phyloP scores from a whole-genome alignment of 2,329 filamentous ascomycete species.

The Aspergillus neoniger region DNA sequence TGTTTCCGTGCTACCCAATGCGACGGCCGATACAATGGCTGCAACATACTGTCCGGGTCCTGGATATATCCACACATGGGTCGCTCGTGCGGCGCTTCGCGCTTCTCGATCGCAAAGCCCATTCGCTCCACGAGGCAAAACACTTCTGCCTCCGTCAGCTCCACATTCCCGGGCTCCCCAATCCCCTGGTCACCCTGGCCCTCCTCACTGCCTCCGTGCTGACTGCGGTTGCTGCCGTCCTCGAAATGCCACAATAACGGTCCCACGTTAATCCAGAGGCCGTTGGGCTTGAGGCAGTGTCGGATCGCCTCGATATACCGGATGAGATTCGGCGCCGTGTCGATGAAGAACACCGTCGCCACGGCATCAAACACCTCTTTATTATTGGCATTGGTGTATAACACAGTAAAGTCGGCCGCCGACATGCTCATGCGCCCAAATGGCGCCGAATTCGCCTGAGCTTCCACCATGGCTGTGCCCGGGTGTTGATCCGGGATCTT shows the following conservation, averaged over 20 bases:
- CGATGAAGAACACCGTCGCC: constrained; percentile 91
- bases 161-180: constrained; percentile 84
- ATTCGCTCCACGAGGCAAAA: constrained; percentile 69
- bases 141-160: constrained; percentile 88
- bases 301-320: constrained; percentile 82
- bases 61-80: constrained; percentile 73
- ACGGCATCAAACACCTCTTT: constrained; percentile 73
- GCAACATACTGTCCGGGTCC: constrained; percentile 80
- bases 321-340: constrained; percentile 91
- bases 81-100: constrained; percentile 62
- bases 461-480: constrained; percentile 54
- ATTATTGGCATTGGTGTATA: constrained; percentile 70
- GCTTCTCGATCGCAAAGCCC: constrained; percentile 73
- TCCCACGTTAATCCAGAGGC: constrained; percentile 85
- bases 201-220: constrained; percentile 20
- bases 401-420: constrained; percentile 86
- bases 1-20: constrained; percentile 83
- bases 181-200: constrained; percentile 60
- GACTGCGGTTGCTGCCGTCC: constrained; percentile 46
- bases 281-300: constrained; percentile 74
- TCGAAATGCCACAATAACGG: constrained; percentile 96
- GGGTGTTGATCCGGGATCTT: constrained; percentile 80
- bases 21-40: constrained; percentile 75
- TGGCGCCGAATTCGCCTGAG: constrained; percentile 29
- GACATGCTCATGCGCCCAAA: constrained; percentile 84